Base-by-base conservation (phyloP, 805 yeast genomes). In the Cyberlindnera misumaiensis region DNA sequence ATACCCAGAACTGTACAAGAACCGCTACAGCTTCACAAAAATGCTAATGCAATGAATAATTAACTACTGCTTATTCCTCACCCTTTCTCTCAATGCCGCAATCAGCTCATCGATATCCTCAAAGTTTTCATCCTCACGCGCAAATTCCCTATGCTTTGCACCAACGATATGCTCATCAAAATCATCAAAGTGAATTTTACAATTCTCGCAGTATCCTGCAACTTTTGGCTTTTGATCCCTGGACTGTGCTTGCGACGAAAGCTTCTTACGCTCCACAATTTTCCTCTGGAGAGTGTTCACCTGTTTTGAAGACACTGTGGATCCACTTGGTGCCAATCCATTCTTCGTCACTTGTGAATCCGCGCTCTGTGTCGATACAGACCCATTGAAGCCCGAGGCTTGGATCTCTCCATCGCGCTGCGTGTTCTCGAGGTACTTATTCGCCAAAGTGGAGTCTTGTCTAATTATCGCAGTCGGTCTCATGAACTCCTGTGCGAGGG, bases 201-300 rank as follows among this genome's bases (percentile, higher is more conserved):
- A 90, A 55, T 90, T 90, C 57, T 90, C 98, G 63, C 98, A 90
- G 60, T 85, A 89, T 0, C 97, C 97, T 1, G 90, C 49, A 33
- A 55, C 60, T 45, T 53, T 59, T 14, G 54, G 51, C 35, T 50
- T 47, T 36, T 28, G 35, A 26, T 20, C 34, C 14, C 22, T 41
- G 14, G 30, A 33, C 12, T 34, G 42, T 26, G 38, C 35, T 52
- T 25, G 39, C 36, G 39, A 50, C 34, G 48, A 47, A 13, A 39
- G 44, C 8, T 42, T 39, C 30, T 37, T 43, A 26, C 43, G 44
- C 20, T 45, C 47, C 20, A 50, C 46, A 8, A 71, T 62, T 48
- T 76, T 62, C 40, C 72, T 59, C 42, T 71, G 70, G 46, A 73
- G 60, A 40, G 68, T 65, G 44, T 68, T 71, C 44, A 73, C 53